Evolutionary conservation across 2,329 filamentous ascomycete species (phyloP).

Genomic region (Pseudophaeomoniella oleicola): DNA sequence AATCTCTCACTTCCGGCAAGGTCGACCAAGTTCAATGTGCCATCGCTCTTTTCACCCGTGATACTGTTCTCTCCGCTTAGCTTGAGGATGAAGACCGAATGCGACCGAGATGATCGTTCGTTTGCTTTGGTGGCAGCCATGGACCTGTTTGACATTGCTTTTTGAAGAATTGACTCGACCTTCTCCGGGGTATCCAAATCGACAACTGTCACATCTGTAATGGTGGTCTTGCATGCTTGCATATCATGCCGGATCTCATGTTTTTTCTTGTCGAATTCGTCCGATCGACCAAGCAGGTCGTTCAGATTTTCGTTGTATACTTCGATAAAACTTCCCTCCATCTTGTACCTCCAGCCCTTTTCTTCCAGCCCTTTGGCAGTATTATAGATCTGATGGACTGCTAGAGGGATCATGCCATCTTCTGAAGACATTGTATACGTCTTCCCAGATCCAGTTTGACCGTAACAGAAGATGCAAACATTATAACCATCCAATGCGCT

Average conservation of each 20-base stretch:
- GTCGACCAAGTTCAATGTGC: slow-evolving; percentile 90
- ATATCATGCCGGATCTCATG: slow-evolving; percentile 84
- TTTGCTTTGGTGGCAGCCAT: slow-evolving; percentile 97
- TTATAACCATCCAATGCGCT: slow-evolving; percentile 95
- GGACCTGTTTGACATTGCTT: slow-evolving; percentile 72
- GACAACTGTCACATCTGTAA: slow-evolving; percentile 67
- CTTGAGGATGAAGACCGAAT: slow-evolving; percentile 86
- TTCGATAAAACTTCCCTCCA: slow-evolving; percentile 91
- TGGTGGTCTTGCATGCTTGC: slow-evolving; percentile 62
- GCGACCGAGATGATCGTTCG: slow-evolving; percentile 81
- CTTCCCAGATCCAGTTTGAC: slow-evolving; percentile 93
- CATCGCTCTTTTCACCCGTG: slow-evolving; percentile 74
- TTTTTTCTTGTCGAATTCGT: slow-evolving; percentile 63
- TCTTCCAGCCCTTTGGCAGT: slow-evolving; percentile 70
- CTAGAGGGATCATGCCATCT: slow-evolving; percentile 90
- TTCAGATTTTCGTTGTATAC: slow-evolving; percentile 98
- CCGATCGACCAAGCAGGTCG: slow-evolving; percentile 63
- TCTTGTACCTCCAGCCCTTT: slow-evolving; percentile 86
- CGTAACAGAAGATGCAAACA: slow-evolving; percentile 97
- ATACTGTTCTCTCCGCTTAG: slow-evolving; percentile 52
- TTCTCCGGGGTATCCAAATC: slow-evolving; percentile 63
- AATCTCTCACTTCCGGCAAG: slow-evolving; percentile 84
- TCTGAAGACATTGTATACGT: slow-evolving; percentile 86
- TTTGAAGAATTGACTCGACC: slow-evolving; percentile 64
- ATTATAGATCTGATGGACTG: slow-evolving; percentile 85